Conservation (phyloP, 495 filamentous ascomycete species). For the Daldinia decipiens region DNA sequence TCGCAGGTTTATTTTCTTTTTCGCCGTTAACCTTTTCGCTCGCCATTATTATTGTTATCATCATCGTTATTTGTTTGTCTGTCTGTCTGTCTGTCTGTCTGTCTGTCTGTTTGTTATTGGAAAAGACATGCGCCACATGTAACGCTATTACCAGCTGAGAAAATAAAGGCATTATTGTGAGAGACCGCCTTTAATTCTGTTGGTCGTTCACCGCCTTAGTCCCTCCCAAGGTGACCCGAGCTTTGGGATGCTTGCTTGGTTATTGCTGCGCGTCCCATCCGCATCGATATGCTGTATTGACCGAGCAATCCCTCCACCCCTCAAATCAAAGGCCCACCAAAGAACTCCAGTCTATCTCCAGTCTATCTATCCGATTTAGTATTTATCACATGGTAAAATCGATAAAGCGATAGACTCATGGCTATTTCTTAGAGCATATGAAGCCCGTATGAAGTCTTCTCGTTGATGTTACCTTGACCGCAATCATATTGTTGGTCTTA, state of each 20-base stretch:
- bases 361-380: slow-evolving; percentile 40
- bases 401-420: not conserved
- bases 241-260: slow-evolving; percentile 23
- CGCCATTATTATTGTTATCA: slow-evolving; percentile 5
- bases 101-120: not conserved
- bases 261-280: slow-evolving; percentile 27
- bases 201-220: slow-evolving; percentile 11
- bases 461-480: slow-evolving; percentile 36
- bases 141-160: slow-evolving; percentile 17
- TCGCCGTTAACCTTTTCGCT: slow-evolving; percentile 4
- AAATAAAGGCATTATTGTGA: slow-evolving; percentile 18
- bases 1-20: not conserved
- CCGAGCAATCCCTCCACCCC: slow-evolving; percentile 25
- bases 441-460: slow-evolving; percentile 5
- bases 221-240: slow-evolving; percentile 21
- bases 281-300: slow-evolving; percentile 27
- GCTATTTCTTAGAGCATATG: not conserved
- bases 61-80: not conserved
- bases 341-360: slow-evolving; percentile 27
- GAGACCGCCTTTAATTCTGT: not conserved
- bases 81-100: not conserved
- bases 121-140: not conserved
- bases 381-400: slow-evolving; percentile 40
- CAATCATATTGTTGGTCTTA: slow-evolving; percentile 36
- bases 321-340: slow-evolving; percentile 24